Base-by-base conservation (phyloP, 306 rosid species). In the Dalbergia oliveri region DNA sequence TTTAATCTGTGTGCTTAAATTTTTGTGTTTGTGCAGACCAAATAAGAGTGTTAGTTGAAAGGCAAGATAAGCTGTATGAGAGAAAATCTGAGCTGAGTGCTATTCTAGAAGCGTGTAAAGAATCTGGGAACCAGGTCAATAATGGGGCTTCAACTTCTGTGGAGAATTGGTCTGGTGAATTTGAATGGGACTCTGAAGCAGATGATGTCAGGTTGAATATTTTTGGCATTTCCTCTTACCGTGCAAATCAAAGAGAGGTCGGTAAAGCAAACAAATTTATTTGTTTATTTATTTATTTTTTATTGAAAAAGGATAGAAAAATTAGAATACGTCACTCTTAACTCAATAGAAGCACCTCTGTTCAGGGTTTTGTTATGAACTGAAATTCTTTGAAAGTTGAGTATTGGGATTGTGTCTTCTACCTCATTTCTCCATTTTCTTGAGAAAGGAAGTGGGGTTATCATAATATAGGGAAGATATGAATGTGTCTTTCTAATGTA, bases 191-290 rank as follows among this genome's bases (percentile, higher is more conserved):
- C 87, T 87, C 97, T 72, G 72, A 84, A 85, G 98, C 94, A 3
- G 93, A 91, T 78, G 91, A 94, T 71, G 15, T 88, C 62, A 84
- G 94, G 76, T 86, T 94, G 74, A 94, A 94, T 59, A 72, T 92
- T 68, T 94, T 94, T 81, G 97, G 98, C 86, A 91, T 92, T 90
- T 85, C 97, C 10, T 50, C 90, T 19, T 94, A 91, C 82, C 97
- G 98, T 58, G 91, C 97, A 57, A 92, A 92, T 83, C 98, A 92
- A 81, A 87, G 89, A 81, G 97, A 94, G 97, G n/a, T n/a, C n/a
- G n/a, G 98, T 90, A 59, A 81, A 62, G 26, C 23, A 2, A 12
- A 39, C 5, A 50, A 9, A 13, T 78, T 18, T 57, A 18, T 33
- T 8, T 56, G 15, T 0, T n/a, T 0, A 15, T 8, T 13, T 31